These are phyloP conservation scores for Fusarium siculi DNA, from an alignment of 2,329 filamentous ascomycete genomes.

Conservation along the genomic window DNA sequence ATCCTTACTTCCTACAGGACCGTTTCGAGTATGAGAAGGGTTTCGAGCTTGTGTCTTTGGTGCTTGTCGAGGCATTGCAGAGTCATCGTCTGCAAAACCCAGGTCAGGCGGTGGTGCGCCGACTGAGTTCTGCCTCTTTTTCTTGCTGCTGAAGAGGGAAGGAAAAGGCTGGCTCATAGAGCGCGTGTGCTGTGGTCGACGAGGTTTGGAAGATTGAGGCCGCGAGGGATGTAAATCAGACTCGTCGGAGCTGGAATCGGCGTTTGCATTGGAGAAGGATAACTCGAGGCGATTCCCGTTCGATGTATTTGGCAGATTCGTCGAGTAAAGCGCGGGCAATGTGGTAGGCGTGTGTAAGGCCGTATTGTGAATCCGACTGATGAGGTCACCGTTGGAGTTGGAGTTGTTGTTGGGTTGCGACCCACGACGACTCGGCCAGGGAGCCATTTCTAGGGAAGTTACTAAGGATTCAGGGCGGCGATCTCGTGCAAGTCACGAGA, in stretches of 20 bases:
- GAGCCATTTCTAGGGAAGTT: slow-evolving; percentile 47
- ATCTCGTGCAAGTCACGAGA: slow-evolving; percentile 17
- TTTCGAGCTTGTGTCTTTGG: slow-evolving; percentile 42
- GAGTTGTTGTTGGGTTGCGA: slow-evolving; percentile 44
- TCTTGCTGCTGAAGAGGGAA: slow-evolving; percentile 71
- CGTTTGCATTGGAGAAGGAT: slow-evolving; percentile 45
- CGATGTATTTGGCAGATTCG: slow-evolving; percentile 4
- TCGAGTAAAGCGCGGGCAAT: slow-evolving; percentile 36
- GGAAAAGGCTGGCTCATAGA: slow-evolving; percentile 86
- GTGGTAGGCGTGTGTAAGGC: slow-evolving; percentile 49
- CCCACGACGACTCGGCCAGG: slow-evolving; percentile 46
- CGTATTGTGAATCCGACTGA: slow-evolving; percentile 51
- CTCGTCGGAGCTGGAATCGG: slow-evolving; percentile 59
- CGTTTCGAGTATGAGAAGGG: slow-evolving; percentile 47
- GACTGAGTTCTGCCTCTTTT: slow-evolving; percentile 62
- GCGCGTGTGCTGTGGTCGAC: slow-evolving; percentile 51
- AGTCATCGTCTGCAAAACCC: slow-evolving; percentile 46
- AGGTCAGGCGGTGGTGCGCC: slow-evolving; percentile 49
- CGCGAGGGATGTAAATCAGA: slow-evolving; percentile 51
- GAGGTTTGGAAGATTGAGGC: slow-evolving; percentile 35
- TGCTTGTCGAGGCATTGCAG: slow-evolving; percentile 40
- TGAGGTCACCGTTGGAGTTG: slow-evolving; percentile 43
- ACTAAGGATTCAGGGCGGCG: slow-evolving; percentile 27
- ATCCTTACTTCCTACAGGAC: slow-evolving; percentile 59
- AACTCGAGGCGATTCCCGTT: slow-evolving; percentile 41